Conservation (phyloP, 2,329 filamentous ascomycete species). For the Diplodia mutila region DNA sequence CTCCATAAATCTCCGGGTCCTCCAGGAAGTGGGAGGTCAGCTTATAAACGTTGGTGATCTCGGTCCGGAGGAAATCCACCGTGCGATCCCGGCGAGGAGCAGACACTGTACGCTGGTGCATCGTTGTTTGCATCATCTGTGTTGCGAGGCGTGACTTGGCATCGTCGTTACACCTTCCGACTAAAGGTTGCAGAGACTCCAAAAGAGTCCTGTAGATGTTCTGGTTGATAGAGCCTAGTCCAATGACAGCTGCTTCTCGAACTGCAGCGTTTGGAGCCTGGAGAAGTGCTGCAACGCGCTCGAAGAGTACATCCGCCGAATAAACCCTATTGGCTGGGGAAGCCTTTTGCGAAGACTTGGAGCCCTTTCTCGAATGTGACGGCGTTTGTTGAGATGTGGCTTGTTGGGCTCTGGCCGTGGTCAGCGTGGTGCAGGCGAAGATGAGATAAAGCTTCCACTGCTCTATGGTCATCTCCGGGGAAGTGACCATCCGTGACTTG, state of each 20-base stretch:
- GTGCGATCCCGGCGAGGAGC: constrained; percentile 79
- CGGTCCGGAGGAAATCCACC: constrained; percentile 85
- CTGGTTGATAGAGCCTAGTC: constrained; percentile 91
- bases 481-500: constrained; percentile 63
- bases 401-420: constrained; percentile 73
- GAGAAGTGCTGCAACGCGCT: constrained; percentile 85
- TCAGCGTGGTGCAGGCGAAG: constrained; percentile 94
- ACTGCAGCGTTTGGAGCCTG: constrained; percentile 79
- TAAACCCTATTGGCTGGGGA: constrained; percentile 72
- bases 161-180: constrained; percentile 84
- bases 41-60: constrained; percentile 95
- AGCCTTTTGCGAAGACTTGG: constrained; percentile 67
- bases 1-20: constrained; percentile 74
- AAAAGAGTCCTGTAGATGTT: constrained; percentile 90
- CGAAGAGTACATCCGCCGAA: constrained; percentile 86
- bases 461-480: constrained; percentile 86
- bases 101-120: constrained; percentile 82
- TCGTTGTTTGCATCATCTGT: constrained; percentile 36
- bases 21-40: constrained; percentile 88
- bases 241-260: constrained; percentile 85
- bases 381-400: constrained; percentile 60
- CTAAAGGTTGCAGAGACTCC: constrained; percentile 85
- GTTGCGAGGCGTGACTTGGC: constrained; percentile 71
- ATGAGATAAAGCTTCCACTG: constrained; percentile 98
- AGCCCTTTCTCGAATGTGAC: constrained; percentile 81